Evolutionary conservation across 495 filamentous ascomycete species (phyloP).

Genomic region (Jackrogersella multiformis): DNA sequence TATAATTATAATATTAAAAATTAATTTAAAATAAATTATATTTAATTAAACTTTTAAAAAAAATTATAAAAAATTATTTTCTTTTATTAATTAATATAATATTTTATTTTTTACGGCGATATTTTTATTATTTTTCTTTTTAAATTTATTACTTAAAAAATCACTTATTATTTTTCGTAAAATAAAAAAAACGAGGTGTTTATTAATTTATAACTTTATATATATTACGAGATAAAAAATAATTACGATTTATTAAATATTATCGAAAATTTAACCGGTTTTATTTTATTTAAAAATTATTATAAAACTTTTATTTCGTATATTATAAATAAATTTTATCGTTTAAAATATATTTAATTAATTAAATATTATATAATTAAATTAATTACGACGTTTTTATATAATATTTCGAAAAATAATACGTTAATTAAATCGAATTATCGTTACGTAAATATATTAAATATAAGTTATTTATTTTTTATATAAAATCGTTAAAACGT

Average conservation of each 20-base stretch:
- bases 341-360: background rate
- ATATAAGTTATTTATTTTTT: too few relatives aligned
- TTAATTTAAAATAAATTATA: too few relatives aligned
- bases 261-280: conserved; percentile 2
- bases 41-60: too few relatives aligned
- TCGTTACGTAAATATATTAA: too few relatives aligned
- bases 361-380: background rate
- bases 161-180: background rate
- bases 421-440: conserved; percentile 21
- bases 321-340: background rate
- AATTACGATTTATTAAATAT: background rate
- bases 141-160: background rate
- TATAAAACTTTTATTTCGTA: background rate
- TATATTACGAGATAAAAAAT: conserved; percentile 1
- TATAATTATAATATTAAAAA: too few relatives aligned
- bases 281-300: background rate
- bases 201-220: background rate
- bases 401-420: conserved; percentile 10
- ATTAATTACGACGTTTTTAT: conserved; percentile 10
- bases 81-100: background rate
- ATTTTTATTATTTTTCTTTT: background rate
- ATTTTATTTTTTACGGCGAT: background rate
- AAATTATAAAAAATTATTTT: too few relatives aligned
- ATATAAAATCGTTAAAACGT: too few relatives aligned
- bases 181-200: background rate